Conservation (phyloP, 2,329 filamentous ascomycete genomes). For the Colletotrichum magnum region DNA sequence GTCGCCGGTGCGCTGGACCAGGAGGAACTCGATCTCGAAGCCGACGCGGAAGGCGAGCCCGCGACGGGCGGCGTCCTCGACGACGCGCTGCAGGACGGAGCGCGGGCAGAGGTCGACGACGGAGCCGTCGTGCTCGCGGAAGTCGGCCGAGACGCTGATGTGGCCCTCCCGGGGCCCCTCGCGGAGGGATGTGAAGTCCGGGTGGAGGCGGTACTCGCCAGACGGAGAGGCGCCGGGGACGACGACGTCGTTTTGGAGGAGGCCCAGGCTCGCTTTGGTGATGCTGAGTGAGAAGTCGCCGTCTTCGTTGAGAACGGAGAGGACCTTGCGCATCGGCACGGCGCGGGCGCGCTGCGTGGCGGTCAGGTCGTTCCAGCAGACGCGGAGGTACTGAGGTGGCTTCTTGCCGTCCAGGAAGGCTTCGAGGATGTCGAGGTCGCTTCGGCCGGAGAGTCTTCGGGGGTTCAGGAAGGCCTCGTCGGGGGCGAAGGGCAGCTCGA, state of each 20-base stretch:
- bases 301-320: constrained; percentile 59
- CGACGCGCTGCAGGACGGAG: constrained; percentile 68
- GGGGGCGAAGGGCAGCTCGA: constrained; percentile 63
- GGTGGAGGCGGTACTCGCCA: constrained; percentile 76
- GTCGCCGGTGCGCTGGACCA: constrained; percentile 66
- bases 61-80: constrained; percentile 65
- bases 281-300: constrained; percentile 69
- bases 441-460: constrained; percentile 40
- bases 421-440: constrained; percentile 53
- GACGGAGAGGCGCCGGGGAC: constrained; percentile 68
- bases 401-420: constrained; percentile 63
- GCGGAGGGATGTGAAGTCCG: constrained; percentile 75
- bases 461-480: constrained; percentile 40
- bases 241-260: constrained; percentile 76
- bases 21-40: constrained; percentile 86
- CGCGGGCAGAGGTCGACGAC: constrained; percentile 74
- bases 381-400: constrained; percentile 75
- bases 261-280: constrained; percentile 73
- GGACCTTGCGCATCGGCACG: constrained; percentile 73
- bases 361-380: constrained; percentile 87
- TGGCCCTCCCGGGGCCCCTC: constrained; percentile 72
- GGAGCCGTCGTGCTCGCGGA: constrained; percentile 69
- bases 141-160: constrained; percentile 77
- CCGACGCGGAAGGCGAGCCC: constrained; percentile 76
- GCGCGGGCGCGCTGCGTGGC: constrained; percentile 76